Base-by-base conservation (phyloP, 306 rosid genomes). In the Canavalia ensiformis region DNA sequence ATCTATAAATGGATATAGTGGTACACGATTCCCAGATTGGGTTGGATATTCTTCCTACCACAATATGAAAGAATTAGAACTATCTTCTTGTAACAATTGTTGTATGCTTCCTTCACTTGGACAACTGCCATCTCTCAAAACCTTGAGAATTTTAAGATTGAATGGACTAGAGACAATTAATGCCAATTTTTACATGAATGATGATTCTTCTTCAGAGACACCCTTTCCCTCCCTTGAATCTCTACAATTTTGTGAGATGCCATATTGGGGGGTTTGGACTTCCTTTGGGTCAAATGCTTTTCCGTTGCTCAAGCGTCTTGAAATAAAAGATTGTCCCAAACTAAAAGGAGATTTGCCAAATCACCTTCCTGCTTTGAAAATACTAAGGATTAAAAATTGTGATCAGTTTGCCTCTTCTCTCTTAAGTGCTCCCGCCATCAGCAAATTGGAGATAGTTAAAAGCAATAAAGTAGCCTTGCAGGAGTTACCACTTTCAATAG, bases 161-260 rank as follows among this genome's bases (percentile, higher is more conserved):
- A 37, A n/a, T 6, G 39, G 30, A 18, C 9, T 64, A 31, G 6
- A 37, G 49, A 6, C 6, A 0, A 13, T 64, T 64, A 30, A 37
- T 37, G 69, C 4, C 4, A 31, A 7, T 1, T 64, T 64, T 37
- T 64, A 64, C 0, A 4, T 13, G 5, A 7, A 13, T 37, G n/a
- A 44, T 12, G 1, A 52, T 52, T 52, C 1, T 37, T 12, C 31
- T 37, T n/a, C 29, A 5, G 31, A 5, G 5, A 64, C 49, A 18
- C 25, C 47, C 6, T 64, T 64, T 64, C 46, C 69, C 5, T 64
- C 69, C 11, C 69, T 64, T 12, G 1, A 64, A 37, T 6, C 0
- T 6, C 6, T 64, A 37, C 0, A 0, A 1, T 0, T 64, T 37
- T 2, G 0, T 1, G 0, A 1, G 1, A 64, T 64, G 69, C 8